Evolutionary conservation across 192 early-diverging fungal genomes (phyloP).

Genomic region (Diversispora eburnea): DNA sequence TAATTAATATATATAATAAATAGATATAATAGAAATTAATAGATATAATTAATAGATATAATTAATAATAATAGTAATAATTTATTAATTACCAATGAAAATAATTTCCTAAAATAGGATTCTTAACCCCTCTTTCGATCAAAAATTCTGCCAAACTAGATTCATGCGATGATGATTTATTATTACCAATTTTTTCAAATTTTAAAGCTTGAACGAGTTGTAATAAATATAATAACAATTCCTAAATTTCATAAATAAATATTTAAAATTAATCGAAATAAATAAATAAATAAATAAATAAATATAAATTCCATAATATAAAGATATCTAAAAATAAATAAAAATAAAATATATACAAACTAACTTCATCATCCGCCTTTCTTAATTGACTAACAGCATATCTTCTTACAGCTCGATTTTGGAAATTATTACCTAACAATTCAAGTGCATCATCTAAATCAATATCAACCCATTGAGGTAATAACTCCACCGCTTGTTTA

Average conservation of each 20-base stretch:
- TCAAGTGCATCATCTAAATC: constrained; percentile 95
- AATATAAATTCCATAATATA: neutral
- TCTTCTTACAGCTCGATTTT: constrained; percentile 72
- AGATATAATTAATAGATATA: neutral
- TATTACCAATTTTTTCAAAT: constrained; percentile 77
- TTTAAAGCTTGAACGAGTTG: constrained; percentile 98
- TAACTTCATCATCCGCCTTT: constrained; percentile 87
- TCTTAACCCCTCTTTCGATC: constrained; percentile 80
- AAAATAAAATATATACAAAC: neutral
- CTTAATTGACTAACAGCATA: constrained; percentile 88
- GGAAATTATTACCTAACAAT: constrained; percentile 85
- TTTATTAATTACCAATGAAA: constrained; percentile 86
- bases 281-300: constrained; percentile 17
- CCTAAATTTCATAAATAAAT: constrained; percentile 46
- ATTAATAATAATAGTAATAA: neutral
- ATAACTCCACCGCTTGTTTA: constrained; percentile 85
- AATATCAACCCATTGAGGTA: constrained; percentile 86
- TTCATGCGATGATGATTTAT: constrained; percentile 40
- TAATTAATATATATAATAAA: neutral
- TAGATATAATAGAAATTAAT: neutral
- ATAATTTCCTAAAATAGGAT: constrained; percentile 85
- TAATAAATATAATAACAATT: constrained; percentile 87
- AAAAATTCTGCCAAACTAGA: constrained; percentile 83
- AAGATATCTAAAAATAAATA: neutral
- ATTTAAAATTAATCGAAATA: no score